These are phyloP conservation scores for Metschnikowia proteae DNA, from an alignment of 805 yeast genomes.

Conservation along the genomic window DNA sequence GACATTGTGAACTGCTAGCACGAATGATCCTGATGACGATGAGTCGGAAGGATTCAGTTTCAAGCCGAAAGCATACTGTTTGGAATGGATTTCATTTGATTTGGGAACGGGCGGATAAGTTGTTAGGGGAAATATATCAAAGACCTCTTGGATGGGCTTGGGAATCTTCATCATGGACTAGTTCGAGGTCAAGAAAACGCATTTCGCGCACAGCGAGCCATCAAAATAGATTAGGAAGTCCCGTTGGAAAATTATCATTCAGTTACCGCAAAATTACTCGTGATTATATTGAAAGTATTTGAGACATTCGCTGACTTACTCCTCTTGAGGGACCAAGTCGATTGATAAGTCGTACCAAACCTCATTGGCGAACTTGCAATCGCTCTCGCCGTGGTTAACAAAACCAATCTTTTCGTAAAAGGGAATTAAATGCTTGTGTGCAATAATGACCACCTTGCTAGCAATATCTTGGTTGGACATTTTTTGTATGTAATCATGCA, in stretches of 20 bases:
- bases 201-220: background rate
- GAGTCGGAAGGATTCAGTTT: constrained; percentile 1
- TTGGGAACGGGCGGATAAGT: constrained; percentile 23
- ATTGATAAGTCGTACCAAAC: constrained; percentile 59
- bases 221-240: background rate
- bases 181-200: background rate
- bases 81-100: background rate
- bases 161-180: constrained; percentile 32
- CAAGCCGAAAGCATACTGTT: background rate
- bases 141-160: constrained; percentile 38
- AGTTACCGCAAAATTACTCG: background rate
- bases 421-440: constrained; percentile 62
- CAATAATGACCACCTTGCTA: constrained; percentile 67
- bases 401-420: constrained; percentile 86
- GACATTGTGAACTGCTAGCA: constrained; percentile 53
- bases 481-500: constrained; percentile 89
- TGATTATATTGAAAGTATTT: background rate
- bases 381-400: constrained; percentile 60
- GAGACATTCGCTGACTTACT: constrained; percentile 17
- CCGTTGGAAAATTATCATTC: background rate
- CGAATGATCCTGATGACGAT: constrained; percentile 27
- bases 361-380: constrained; percentile 54
- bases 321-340: constrained; percentile 43
- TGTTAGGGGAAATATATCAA: constrained; percentile 50
- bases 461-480: constrained; percentile 84